A percentile compares a stretch with the other conserved stretches of the same genome.
These are phyloP conservation scores for Gossypium schwendimanii DNA, from an alignment of 441 rosid genomes.

Conservation along the genomic window DNA sequence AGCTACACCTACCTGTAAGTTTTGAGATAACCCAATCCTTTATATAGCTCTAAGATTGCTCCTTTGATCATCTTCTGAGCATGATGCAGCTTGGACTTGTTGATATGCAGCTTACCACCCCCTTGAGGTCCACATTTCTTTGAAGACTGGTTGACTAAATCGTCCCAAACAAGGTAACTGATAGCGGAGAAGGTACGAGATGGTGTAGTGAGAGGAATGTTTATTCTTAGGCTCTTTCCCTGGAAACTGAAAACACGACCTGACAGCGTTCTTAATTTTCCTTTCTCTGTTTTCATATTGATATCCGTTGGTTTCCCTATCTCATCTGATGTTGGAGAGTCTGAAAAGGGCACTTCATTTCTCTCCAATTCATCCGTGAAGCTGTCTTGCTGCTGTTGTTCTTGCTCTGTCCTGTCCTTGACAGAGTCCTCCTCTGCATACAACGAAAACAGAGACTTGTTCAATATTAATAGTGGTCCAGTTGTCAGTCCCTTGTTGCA, in stretches of 20 bases:
- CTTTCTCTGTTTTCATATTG: conserved; percentile 38
- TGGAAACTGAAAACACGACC: conserved; percentile 52
- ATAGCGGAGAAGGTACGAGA: conserved; percentile 75
- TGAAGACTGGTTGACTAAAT: conserved; percentile 57
- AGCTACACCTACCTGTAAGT: conserved; percentile 51
- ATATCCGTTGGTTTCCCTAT: conserved; percentile 31
- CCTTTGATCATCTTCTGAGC: conserved; percentile 94
- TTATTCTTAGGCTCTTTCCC: conserved; percentile 71
- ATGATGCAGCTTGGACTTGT: conserved; percentile 66
- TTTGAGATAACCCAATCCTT: conserved; percentile 81
- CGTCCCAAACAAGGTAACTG: conserved; percentile 64
- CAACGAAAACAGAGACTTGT: conserved; percentile 11
- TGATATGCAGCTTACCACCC: conserved; percentile 44
- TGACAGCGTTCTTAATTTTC: conserved; percentile 39
- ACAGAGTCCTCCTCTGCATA: conserved; percentile 64
- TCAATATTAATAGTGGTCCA: background rate
- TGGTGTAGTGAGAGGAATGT: conserved; percentile 81
- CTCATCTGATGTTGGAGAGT: conserved; percentile 44
- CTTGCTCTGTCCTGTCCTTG: conserved; percentile 46
- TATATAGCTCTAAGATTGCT: conserved; percentile 77
- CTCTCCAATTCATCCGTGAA: conserved; percentile 36
- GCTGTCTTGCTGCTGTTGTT: conserved; percentile 41
- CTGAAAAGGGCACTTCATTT: conserved; percentile 26
- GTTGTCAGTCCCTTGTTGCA: background rate
- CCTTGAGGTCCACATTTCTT: conserved; percentile 54